Percentiles rank a stretch among this genome's conserved stretches.
Conservation (phyloP, 139 green algal species). For the Pleodorina starrii region DNA sequence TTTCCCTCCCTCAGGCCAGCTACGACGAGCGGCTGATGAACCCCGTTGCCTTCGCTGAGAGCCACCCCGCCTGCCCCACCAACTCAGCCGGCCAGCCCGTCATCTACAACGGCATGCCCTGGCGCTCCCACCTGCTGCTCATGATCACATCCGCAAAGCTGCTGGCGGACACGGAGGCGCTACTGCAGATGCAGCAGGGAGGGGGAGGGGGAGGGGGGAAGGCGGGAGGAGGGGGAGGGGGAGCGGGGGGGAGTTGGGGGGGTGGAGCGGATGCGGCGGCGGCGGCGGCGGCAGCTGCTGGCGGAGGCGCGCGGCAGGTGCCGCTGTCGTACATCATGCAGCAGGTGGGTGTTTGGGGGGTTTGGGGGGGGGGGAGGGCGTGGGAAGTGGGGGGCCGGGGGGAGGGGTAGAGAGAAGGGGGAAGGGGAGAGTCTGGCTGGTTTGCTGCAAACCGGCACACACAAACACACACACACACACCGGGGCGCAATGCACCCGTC, state of each 20-base stretch:
- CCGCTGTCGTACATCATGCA: conserved; percentile 46
- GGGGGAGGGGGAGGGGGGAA: conserved; percentile 17
- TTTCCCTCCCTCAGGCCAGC: conserved; percentile 24
- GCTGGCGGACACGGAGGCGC: conserved; percentile 70
- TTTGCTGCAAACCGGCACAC: too few relatives aligned
- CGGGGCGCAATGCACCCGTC: too few relatives aligned
- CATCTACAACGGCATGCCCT: conserved; percentile 64
- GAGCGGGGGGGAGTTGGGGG: not conserved
- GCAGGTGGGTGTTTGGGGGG: too few relatives aligned
- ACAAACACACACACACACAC: too few relatives aligned
- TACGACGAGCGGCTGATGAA: conserved; percentile 75
- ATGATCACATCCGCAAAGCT: conserved; percentile 73
- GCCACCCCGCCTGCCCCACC: conserved; percentile 53
- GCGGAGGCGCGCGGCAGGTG: not conserved
- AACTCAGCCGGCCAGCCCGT: conserved; percentile 54
- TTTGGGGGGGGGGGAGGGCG: too few relatives aligned
- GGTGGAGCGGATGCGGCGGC: not conserved
- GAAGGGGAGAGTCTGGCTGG: too few relatives aligned
- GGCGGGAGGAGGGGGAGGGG: not conserved
- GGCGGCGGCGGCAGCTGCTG: not conserved
- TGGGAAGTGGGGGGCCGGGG: too few relatives aligned
- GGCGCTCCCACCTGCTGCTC: conserved; percentile 68
- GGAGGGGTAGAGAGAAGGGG: too few relatives aligned
- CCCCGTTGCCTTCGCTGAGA: conserved; percentile 69
- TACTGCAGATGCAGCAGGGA: conserved; percentile 61